Conservation (phyloP, 2,329 filamentous ascomycete genomes). For the Exophiala sideris region DNA sequence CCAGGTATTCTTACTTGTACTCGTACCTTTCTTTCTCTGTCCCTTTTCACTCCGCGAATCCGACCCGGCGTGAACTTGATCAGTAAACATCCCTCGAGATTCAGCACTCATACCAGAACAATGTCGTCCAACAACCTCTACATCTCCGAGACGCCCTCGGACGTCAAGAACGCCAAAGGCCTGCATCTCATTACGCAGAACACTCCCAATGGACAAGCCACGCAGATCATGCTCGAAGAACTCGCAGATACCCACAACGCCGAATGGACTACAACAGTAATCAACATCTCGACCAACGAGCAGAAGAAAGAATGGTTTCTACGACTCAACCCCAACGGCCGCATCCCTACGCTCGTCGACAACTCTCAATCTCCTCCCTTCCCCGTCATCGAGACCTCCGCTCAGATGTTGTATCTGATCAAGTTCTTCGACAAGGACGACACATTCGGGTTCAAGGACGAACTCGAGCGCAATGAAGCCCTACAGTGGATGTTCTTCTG, state of each 20-base stretch:
- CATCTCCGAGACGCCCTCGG: slow-evolving; percentile 43
- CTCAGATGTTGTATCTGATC: slow-evolving; percentile 53
- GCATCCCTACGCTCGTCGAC: slow-evolving; percentile 52
- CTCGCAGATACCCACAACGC: slow-evolving; percentile 50
- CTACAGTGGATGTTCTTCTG: slow-evolving; percentile 57
- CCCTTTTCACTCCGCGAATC: too few species aligned
- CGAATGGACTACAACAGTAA: slow-evolving; percentile 47
- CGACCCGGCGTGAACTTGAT: too few species aligned
- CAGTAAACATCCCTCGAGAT: not conserved
- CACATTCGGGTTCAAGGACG: slow-evolving; percentile 52
- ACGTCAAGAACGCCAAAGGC: slow-evolving; percentile 49
- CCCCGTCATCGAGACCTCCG: slow-evolving; percentile 53
- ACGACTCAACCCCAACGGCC: slow-evolving; percentile 32
- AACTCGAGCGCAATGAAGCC: slow-evolving; percentile 47
- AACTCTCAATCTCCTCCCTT: slow-evolving; percentile 50
- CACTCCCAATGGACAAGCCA: slow-evolving; percentile 53
- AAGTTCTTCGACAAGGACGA: slow-evolving; percentile 49
- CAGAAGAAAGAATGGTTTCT: slow-evolving; percentile 52
- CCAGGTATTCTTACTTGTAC: too few species aligned
- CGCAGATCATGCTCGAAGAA: slow-evolving; percentile 56
- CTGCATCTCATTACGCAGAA: slow-evolving; percentile 51
- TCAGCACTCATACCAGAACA: not conserved
- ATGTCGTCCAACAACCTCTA: slow-evolving; percentile 43
- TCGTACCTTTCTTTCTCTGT: too few species aligned
- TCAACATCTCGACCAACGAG: slow-evolving; percentile 52